Evolutionary conservation across 2,329 filamentous ascomycete species (phyloP), one percentile per base, ranked within the genome.

Genomic region (Trichophyton simii): DNA sequence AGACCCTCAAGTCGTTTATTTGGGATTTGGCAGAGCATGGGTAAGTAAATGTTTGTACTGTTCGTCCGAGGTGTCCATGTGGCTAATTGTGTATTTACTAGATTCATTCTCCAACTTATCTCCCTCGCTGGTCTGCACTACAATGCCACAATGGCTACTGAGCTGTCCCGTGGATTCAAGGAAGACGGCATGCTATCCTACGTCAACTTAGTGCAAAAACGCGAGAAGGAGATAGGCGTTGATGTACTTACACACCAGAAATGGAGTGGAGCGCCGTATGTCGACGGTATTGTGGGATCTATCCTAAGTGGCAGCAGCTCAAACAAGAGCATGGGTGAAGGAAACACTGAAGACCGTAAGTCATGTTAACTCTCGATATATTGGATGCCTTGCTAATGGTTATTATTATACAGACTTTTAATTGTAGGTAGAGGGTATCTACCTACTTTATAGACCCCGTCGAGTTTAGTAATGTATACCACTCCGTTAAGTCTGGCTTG

Each of bases 211-310:
- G 86, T 99, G 44, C 94, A 99, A 76, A 81, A 85, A 59, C 82
- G 86, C 44, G 94, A 99, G 77, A 96, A 96, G 80, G 91, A 95
- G 66, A 77, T 92, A 0, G 88, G 88, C 13, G 91, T 90, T 62
- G 91, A 96, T 68, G 91, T 96, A n/a, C 78, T 96, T 65, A 96
- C 90, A 44, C 91, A 96, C 73, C 91, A 96, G 79, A 95, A 94
- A 64, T 82, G 80, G 80, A 87, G 84, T 66, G 85, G 85, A 34
- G 85, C 85, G 0, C 76, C 77, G 1, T 87, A 96, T 72, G 87
- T 96, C 67, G 91, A 96, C 72, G 91, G 91, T 2, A 92, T 96
- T 55, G 72, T 96, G 36, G 91, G 91, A 0, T 86, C 88, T 3
- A 95, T 96, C 59, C 90, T 95, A 76, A 95, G 89, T 68, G 92